Evolutionary conservation across 495 filamentous ascomycete genomes (phyloP).

Genomic region (Cryomyces minteri): DNA sequence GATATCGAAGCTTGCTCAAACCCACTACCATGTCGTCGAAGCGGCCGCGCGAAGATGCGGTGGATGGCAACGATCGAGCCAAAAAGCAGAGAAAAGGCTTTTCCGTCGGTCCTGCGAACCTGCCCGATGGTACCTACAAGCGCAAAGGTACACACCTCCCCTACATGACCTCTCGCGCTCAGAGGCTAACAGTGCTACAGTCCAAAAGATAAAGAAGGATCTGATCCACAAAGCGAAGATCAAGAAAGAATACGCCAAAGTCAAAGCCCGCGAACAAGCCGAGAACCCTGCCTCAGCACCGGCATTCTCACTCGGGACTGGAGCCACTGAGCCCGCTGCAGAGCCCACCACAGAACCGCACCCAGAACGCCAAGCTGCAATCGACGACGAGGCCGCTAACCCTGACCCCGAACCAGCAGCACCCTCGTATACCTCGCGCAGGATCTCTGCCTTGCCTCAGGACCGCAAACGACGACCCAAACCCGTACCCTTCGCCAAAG

Average conservation of each 20-base stretch:
- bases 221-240: constrained; percentile 88
- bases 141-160: constrained; percentile 50
- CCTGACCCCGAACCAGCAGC: constrained; percentile 2
- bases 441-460: neutral
- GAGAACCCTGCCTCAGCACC: constrained; percentile 4
- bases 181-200: constrained; percentile 25
- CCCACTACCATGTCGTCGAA: constrained; percentile 1
- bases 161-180: neutral
- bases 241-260: constrained; percentile 81
- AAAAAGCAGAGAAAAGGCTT: constrained; percentile 44
- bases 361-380: constrained; percentile 9
- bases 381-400: constrained; percentile 5
- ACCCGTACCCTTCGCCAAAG: constrained; percentile 51
- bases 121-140: constrained; percentile 80
- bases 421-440: too few relatives aligned
- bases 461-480: neutral
- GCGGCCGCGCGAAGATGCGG: neutral
- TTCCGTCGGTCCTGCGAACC: constrained; percentile 73
- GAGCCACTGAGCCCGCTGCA: constrained; percentile 1
- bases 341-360: neutral
- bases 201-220: constrained; percentile 78
- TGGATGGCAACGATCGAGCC: constrained; percentile 17
- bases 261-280: constrained; percentile 40
- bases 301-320: neutral
- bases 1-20: too few relatives aligned